Evolutionary conservation across 441 rosid species (phyloP), one percentile per base, ranked within the genome.

Genomic region (Monsonia emarginata): DNA sequence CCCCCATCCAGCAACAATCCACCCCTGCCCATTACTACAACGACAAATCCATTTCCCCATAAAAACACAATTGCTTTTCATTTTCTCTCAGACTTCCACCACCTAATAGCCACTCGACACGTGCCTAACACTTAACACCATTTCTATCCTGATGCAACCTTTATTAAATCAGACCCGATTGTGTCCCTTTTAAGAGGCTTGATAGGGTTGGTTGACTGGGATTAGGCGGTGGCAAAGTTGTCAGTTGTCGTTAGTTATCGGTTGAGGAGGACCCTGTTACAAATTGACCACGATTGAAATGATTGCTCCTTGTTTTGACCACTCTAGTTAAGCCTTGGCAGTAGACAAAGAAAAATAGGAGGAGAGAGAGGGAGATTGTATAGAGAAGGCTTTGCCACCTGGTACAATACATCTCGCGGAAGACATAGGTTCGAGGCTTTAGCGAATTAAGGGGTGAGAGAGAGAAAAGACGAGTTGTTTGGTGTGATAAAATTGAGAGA

Each of bases 201-300:
- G 73, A 72, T 73, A 67, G 73, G 32, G 62, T 44, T 65, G 71
- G 75, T 77, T 74, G 31, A 84, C 89, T 81, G 83, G 85, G 22
- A 75, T 74, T 71, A 76, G 78, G 79, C 81, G 70, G 84, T 83
- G 10, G 1, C 57, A 71, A 72, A 38, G 38, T 72, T 65, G 48
- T 1, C 4, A 27, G 27, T 4, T 34, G 82, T 86, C 76, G 90
- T 83, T 66, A 61, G 77, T 22, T 72, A 79, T 76, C 89, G 81
- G 90, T 42, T 10, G 16, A 5, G 16, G 21, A 9, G 2, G 56
- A 56, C 34, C 50, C 90, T n/a, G 89, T 85, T 85, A 81, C 79
- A 82, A 84, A 80, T 88, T 86, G 88, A 88, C 96, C 82, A 84
- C 79, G 78, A 89, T 86, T 84, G 84, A 81, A 87, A 83, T 84